A percentile compares a stretch with the other conserved stretches of the same genome.
Conservation (phyloP, 2,329 filamentous ascomycete genomes). For the Calonectria pseudoturangicola region DNA sequence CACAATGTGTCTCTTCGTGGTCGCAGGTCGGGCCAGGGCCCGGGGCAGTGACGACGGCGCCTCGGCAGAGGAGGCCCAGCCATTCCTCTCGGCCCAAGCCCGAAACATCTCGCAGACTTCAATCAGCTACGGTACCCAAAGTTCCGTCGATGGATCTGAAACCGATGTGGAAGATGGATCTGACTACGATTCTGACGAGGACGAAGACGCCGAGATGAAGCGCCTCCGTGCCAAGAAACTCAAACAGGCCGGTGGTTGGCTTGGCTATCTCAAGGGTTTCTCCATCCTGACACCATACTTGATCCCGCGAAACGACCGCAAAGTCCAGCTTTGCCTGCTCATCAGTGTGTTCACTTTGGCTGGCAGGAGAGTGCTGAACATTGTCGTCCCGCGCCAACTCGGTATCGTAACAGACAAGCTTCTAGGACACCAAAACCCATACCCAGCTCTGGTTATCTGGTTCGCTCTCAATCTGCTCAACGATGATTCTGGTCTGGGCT, state of each 20-base stretch:
- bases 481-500: slow-evolving; percentile 32
- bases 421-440: slow-evolving; percentile 48
- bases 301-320: slow-evolving; percentile 55
- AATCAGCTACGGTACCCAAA: slow-evolving; percentile 44
- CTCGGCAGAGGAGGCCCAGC: slow-evolving; percentile 40
- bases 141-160: not conserved
- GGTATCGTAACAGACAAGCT: slow-evolving; percentile 57
- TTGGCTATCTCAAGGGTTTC: slow-evolving; percentile 57
- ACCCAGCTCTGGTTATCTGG: slow-evolving; percentile 46
- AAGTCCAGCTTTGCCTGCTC: slow-evolving; percentile 56
- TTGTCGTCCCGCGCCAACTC: slow-evolving; percentile 58
- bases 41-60: slow-evolving; percentile 10
- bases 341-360: slow-evolving; percentile 52
- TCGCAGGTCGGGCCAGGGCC: not conserved
- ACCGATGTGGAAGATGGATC: slow-evolving; percentile 20
- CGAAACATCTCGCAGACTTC: not conserved
- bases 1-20: slow-evolving; percentile 30
- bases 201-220: slow-evolving; percentile 53
- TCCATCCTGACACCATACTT: slow-evolving; percentile 57
- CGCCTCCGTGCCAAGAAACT: slow-evolving; percentile 53
- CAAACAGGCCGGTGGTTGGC: slow-evolving; percentile 56
- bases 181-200: slow-evolving; percentile 40
- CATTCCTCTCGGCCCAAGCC: slow-evolving; percentile 37
- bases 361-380: slow-evolving; percentile 53
- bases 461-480: slow-evolving; percentile 43